These are phyloP conservation scores for Picea glauca DNA, from an alignment of 75 land plant genomes.

Conservation along the genomic window DNA sequence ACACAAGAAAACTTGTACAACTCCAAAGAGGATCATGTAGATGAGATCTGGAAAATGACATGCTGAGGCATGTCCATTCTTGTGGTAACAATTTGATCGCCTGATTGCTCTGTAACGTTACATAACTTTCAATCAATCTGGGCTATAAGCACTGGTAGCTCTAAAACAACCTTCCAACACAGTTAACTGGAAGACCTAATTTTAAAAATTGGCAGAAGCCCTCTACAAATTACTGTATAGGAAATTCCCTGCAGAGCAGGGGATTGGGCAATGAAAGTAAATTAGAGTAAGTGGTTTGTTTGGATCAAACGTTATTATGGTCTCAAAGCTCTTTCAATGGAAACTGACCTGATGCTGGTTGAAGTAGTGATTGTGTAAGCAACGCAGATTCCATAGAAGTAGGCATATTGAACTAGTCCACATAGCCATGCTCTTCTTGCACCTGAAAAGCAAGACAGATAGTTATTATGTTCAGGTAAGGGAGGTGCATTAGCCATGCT, in stretches of 20 bases:
- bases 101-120: constrained; percentile 34
- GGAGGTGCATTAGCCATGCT: too few relatives aligned
- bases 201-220: neutral
- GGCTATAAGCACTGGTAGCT: too few relatives aligned
- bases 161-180: neutral
- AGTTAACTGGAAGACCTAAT: neutral
- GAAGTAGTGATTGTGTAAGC: constrained; percentile 63
- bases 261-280: neutral
- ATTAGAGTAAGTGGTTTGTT: neutral
- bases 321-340: neutral
- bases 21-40: constrained; percentile 27
- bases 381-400: constrained; percentile 36
- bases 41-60: constrained; percentile 13
- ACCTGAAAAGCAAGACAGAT: constrained; percentile 29
- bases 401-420: constrained; percentile 34
- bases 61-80: constrained; percentile 12
- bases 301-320: neutral
- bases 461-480: too few relatives aligned
- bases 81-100: constrained; percentile 25
- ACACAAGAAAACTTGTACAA: constrained; percentile 15
- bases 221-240: neutral
- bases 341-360: constrained; percentile 39
- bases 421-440: constrained; percentile 44
- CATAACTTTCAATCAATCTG: neutral
- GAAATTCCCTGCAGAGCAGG: neutral